Conservation (phyloP, 148 eudicot genomes). For the Silene conica region DNA sequence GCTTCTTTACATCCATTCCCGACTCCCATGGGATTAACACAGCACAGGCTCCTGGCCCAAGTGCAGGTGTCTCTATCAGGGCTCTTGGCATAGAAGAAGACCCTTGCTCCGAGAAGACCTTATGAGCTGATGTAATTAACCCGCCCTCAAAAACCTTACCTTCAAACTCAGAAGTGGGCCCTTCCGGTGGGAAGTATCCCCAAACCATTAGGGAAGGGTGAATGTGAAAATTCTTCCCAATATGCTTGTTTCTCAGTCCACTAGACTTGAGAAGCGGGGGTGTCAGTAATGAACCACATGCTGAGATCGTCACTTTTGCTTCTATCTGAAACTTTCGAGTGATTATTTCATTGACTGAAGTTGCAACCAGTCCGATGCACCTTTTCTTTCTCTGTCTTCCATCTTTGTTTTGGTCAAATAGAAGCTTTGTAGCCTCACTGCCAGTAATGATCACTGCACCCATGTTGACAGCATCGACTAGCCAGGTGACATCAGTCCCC, state of each 20-base stretch:
- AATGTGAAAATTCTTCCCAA: slow-evolving; percentile 56
- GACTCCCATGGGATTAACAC: slow-evolving; percentile 55
- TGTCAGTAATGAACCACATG: slow-evolving; percentile 61
- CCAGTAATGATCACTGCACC: slow-evolving; percentile 52
- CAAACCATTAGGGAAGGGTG: slow-evolving; percentile 54
- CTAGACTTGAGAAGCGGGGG: slow-evolving; percentile 49
- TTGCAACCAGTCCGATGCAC: slow-evolving; percentile 49
- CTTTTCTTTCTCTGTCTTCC: slow-evolving; percentile 23
- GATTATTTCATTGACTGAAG: slow-evolving; percentile 23
- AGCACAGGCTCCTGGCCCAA: slow-evolving; percentile 58
- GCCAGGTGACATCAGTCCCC: slow-evolving; percentile 61
- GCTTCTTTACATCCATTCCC: slow-evolving; percentile 39
- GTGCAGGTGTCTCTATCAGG: slow-evolving; percentile 49
- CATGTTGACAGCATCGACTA: slow-evolving; percentile 47
- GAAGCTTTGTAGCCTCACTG: slow-evolving; percentile 41
- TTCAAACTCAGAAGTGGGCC: slow-evolving; percentile 24
- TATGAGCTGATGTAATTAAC: slow-evolving; percentile 49
- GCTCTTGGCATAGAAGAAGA: slow-evolving; percentile 26
- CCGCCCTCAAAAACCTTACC: slow-evolving; percentile 56
- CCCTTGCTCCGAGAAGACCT: slow-evolving; percentile 30
- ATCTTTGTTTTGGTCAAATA: slow-evolving; percentile 18
- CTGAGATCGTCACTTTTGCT: slow-evolving; percentile 56
- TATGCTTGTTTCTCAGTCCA: slow-evolving; percentile 52
- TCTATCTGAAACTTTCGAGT: slow-evolving; percentile 38
- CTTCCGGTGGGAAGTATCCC: slow-evolving; percentile 60